Conservation (phyloP, 768 basidiomycete species). For the Suillus weaverae region DNA sequence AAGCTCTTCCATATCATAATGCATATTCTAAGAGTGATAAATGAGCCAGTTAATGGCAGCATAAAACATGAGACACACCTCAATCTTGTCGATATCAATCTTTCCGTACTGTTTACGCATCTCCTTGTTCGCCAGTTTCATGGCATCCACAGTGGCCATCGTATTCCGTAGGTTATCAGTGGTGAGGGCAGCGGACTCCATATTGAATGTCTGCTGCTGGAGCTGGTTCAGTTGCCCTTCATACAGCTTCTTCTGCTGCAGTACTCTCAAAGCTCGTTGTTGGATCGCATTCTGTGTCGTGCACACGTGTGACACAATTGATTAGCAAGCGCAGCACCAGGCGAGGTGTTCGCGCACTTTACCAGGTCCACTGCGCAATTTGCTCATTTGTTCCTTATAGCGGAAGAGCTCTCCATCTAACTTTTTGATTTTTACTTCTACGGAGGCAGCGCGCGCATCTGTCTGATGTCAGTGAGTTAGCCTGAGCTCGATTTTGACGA, state of each 20-base stretch:
- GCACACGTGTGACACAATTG: neutral
- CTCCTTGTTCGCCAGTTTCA: conserved; percentile 95
- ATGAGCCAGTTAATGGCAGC: neutral
- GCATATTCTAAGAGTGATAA: conserved; percentile 66
- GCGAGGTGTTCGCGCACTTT: conserved; percentile 57
- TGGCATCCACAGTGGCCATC: conserved; percentile 97
- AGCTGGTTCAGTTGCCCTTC: conserved; percentile 90
- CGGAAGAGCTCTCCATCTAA: conserved; percentile 88
- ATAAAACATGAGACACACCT: conserved; percentile 52
- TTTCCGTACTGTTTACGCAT: conserved; percentile 96
- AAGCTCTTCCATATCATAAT: conserved; percentile 97
- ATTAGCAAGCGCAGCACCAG: neutral
- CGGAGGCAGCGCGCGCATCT: conserved; percentile 79
- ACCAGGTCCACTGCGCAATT: conserved; percentile 89
- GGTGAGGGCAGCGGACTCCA: conserved; percentile 92
- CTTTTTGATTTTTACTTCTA: conserved; percentile 97
- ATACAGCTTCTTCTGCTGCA: conserved; percentile 97
- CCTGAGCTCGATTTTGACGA: neutral
- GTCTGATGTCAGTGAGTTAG: conserved; percentile 51
- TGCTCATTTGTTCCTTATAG: conserved; percentile 96
- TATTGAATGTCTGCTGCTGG: conserved; percentile 95
- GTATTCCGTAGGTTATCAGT: conserved; percentile 99
- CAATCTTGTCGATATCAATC: conserved; percentile 97
- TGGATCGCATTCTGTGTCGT: conserved; percentile 77
- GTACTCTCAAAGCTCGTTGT: conserved; percentile 87